Evolutionary conservation across 371 early-diverging fungal species (phyloP).

Genomic region (Mucor racemosus): DNA sequence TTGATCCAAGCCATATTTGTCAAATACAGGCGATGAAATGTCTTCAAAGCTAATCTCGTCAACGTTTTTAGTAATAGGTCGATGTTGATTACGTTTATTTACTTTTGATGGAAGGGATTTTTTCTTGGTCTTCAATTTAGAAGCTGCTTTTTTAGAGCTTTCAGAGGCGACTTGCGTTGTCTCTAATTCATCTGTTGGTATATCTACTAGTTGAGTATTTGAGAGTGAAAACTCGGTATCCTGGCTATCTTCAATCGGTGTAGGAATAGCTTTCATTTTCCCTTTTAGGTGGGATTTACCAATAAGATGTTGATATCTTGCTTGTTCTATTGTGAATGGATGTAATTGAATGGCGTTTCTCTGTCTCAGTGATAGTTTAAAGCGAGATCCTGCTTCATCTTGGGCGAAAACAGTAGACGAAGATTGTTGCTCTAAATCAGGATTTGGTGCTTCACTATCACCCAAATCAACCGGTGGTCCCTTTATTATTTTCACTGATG

Average conservation of each 20-base stretch:
- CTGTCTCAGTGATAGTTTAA: slow-evolving; percentile 7
- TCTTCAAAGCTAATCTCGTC: background rate
- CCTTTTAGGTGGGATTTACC: background rate
- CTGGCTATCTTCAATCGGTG: background rate
- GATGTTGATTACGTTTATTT: background rate
- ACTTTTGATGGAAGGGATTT: background rate
- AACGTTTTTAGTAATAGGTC: background rate
- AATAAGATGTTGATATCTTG: background rate
- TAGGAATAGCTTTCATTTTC: background rate
- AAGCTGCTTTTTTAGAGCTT: background rate
- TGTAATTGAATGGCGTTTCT: slow-evolving; percentile 17
- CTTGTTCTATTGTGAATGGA: slow-evolving; percentile 16
- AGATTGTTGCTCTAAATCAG: background rate
- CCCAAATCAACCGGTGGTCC: background rate
- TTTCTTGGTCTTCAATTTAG: background rate
- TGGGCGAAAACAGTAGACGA: background rate
- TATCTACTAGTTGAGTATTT: slow-evolving; percentile 6
- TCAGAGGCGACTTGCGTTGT: background rate
- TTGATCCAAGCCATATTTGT: slow-evolving; percentile 6
- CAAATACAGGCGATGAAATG: background rate
- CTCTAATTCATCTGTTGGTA: background rate
- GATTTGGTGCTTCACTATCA: background rate
- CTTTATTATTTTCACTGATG: background rate
- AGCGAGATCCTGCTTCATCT: background rate
- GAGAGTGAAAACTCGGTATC: slow-evolving; percentile 1